Evolutionary conservation across 495 filamentous ascomycete genomes (phyloP).

Genomic region (Hypoxylon lienhwacheense): DNA sequence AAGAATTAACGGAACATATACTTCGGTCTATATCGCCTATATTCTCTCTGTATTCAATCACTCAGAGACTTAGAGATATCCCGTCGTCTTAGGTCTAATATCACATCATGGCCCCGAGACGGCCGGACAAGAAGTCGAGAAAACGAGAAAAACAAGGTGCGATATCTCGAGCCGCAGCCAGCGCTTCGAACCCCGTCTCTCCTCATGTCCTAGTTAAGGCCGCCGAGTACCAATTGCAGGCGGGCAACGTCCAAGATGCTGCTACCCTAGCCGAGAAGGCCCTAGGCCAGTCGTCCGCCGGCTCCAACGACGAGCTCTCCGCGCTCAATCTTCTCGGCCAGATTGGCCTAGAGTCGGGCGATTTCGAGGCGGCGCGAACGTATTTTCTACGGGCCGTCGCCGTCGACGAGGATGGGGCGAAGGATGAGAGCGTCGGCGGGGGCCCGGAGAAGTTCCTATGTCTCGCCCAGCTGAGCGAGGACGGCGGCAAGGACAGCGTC

Average conservation of each 20-base stretch:
- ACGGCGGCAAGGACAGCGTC: constrained; percentile 82
- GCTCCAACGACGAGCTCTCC: constrained; percentile 51
- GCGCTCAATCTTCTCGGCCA: constrained; percentile 80
- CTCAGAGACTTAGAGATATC: not conserved
- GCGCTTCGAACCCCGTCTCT: constrained; percentile 38
- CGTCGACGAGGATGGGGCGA: constrained; percentile 72
- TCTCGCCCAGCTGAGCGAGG: constrained; percentile 88
- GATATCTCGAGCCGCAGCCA: constrained; percentile 29
- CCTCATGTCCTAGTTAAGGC: constrained; percentile 58
- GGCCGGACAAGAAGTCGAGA: constrained; percentile 46
- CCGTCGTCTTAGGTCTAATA: too few relatives aligned
- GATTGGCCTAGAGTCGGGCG: constrained; percentile 81
- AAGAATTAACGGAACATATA: too few relatives aligned
- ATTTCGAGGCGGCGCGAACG: constrained; percentile 67
- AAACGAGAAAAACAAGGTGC: constrained; percentile 43
- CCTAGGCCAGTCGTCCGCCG: constrained; percentile 49
- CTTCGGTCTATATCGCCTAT: too few relatives aligned
- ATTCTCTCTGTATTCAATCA: not conserved
- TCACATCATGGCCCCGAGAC: constrained; percentile 47
- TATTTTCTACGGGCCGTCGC: constrained; percentile 70
- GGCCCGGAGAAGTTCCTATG: constrained; percentile 95
- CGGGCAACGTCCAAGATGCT: constrained; percentile 68
- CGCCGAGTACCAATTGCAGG: constrained; percentile 69
- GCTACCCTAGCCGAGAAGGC: constrained; percentile 65
- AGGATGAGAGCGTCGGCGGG: constrained; percentile 63